Evolutionary conservation across 202 grass and related monocot genomes (phyloP), one percentile per base, ranked within the genome.

Genomic region (Carex arenaria): DNA sequence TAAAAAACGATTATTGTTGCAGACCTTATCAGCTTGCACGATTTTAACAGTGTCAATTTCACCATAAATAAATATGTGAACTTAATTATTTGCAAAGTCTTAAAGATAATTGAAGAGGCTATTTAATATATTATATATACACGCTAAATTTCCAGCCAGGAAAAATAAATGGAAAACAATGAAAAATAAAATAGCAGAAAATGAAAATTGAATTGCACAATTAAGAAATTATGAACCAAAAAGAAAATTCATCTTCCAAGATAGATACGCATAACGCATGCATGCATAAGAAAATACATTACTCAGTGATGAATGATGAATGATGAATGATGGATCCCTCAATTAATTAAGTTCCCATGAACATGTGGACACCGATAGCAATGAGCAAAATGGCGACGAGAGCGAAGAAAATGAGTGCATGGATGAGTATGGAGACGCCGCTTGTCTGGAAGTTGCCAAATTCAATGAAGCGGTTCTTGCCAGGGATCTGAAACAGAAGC

Each of bases 371-470:
- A 14, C 84, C 80, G 26, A 93, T n/a, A 2, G 91, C 88, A 40
- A 93, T 10, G 84, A 93, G 80, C n/a, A 93, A 82, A 70, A 93
- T 52, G 55, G 88, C 80, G 42, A 70, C 62, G 17, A 90, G 54
- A 79, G 34, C 68, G 66, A 90, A 90, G 88, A 84, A 93, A 73
- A 93, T 40, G 53, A 90, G 32, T 17, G 85, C 78, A 54, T 93
- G 91, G 79, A 93, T 9, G 51, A 90, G 12, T 59, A 93, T 88
- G 43, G 88, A 90, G 28, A 47, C 20, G 23, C 42, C 79, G 62
- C 91, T 93, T 36, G 91, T 90, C 12, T 90, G 88, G 55, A 93
- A 88, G 59, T 88, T 90, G 55, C 91, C 88, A 8, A 88, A 86
- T 10, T 89, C 88, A 10, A 90, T 34, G 12, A 84, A 1, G 8